Evolutionary conservation across 108 stramenopile species (phyloP).

Genomic region (Pseudonitzschia multiseries): DNA sequence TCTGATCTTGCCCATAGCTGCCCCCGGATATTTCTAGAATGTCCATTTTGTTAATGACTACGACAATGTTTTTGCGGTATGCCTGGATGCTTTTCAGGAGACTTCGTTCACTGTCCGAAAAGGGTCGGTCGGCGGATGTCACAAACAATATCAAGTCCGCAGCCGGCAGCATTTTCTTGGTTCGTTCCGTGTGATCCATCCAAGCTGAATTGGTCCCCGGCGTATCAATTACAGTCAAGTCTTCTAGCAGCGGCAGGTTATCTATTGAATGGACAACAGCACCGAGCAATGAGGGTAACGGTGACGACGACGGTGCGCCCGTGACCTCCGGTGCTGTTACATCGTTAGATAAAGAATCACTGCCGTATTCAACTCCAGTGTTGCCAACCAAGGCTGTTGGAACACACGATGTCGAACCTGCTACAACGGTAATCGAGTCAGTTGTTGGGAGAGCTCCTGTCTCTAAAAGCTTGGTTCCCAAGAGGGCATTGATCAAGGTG

Average conservation of each 20-base stretch:
- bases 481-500: conserved; percentile 78
- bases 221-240: conserved; percentile 79
- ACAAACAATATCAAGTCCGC: conserved; percentile 86
- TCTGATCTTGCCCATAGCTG: conserved; percentile 59
- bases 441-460: conserved; percentile 82
- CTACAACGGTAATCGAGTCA: conserved; percentile 63
- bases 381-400: not conserved
- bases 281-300: conserved; percentile 16
- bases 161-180: conserved; percentile 63
- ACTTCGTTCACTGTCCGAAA: conserved; percentile 67
- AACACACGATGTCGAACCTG: not conserved
- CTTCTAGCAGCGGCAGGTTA: conserved; percentile 56
- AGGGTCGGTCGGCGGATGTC: conserved; percentile 84
- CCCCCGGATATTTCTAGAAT: conserved; percentile 66
- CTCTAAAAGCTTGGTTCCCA: conserved; percentile 74
- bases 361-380: conserved; percentile 13
- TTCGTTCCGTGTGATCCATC: conserved; percentile 71
- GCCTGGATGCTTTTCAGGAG: conserved; percentile 62
- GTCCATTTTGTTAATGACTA: conserved; percentile 89
- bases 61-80: conserved; percentile 72
- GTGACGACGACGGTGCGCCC: not conserved
- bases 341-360: not conserved
- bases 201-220: conserved; percentile 85
- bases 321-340: not conserved
- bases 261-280: conserved; percentile 38